phyloP scores from a whole-genome alignment of 176 grass and related monocot species.

The Ensete glaucum region DNA sequence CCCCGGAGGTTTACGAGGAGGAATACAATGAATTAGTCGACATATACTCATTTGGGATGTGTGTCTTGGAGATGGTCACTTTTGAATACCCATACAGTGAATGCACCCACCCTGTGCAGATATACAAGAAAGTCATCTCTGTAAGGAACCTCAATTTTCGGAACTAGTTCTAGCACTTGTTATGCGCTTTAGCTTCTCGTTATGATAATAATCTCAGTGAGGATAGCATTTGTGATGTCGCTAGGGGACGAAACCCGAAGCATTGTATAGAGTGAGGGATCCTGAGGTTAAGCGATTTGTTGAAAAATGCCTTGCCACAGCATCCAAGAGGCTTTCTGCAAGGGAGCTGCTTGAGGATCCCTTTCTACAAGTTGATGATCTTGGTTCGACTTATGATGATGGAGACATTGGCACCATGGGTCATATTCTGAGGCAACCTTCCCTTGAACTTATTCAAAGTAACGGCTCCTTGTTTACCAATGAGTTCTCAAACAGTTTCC shows the following conservation, averaged over 20 bases:
- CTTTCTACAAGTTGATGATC: slow-evolving; percentile 32
- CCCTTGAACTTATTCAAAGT: slow-evolving; percentile 4
- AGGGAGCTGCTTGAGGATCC: slow-evolving; percentile 69
- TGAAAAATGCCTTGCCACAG: slow-evolving; percentile 58
- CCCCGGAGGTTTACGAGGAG: slow-evolving; percentile 92
- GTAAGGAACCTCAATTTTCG: slow-evolving; percentile 31
- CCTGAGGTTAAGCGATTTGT: slow-evolving; percentile 61
- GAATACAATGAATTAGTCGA: slow-evolving; percentile 96
- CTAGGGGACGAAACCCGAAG: slow-evolving; percentile 87
- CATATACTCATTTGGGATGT: slow-evolving; percentile 98
- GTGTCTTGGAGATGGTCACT: slow-evolving; percentile 88
- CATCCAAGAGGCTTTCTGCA: slow-evolving; percentile 45
- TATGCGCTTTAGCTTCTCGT: background rate
- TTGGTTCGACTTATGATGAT: background rate
- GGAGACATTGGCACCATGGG: background rate
- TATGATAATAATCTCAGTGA: slow-evolving; percentile 26
- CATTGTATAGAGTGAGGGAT: slow-evolving; percentile 66
- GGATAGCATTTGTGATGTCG: slow-evolving; percentile 16
- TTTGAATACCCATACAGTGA: slow-evolving; percentile 97
- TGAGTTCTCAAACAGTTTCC: background rate
- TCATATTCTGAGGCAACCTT: background rate
- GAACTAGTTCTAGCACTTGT: background rate
- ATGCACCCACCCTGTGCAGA: slow-evolving; percentile 74
- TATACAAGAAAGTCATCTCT: slow-evolving; percentile 96
- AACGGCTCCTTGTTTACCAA: background rate